These are phyloP conservation scores for Debaryomyces sp. DNA, from an alignment of 1,139 yeast species.

Conservation along the genomic window DNA sequence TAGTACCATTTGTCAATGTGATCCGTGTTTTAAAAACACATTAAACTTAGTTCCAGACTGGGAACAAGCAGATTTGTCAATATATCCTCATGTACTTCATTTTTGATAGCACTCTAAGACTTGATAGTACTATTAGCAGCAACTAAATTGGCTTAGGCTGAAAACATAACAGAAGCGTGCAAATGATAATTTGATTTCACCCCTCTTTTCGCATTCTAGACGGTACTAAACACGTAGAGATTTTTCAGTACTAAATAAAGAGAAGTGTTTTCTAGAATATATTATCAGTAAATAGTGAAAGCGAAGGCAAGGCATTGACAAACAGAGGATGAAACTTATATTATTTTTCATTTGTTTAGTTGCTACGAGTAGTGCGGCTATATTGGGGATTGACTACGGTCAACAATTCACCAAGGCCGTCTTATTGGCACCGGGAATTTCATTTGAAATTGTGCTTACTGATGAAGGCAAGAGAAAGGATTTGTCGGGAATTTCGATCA, in stretches of 20 bases:
- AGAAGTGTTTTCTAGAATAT: neutral
- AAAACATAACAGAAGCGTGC: neutral
- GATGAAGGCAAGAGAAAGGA: constrained; percentile 93
- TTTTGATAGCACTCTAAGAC: neutral
- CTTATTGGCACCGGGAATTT: constrained; percentile 86
- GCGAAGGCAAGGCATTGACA: neutral
- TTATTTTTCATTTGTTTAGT: constrained; percentile 16
- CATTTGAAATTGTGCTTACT: constrained; percentile 84
- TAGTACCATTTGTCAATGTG: too few species aligned
- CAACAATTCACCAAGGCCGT: constrained; percentile 87
- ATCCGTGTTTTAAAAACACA: neutral
- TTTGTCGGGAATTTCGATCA: constrained; percentile 72
- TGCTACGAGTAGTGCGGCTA: constrained; percentile 49
- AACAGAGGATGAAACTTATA: constrained; percentile 10
- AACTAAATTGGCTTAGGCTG: neutral
- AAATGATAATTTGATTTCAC: constrained; percentile 1
- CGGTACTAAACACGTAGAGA: neutral
- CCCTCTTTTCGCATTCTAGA: constrained; percentile 4
- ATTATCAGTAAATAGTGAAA: neutral
- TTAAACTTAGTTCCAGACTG: too few species aligned
- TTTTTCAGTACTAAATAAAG: neutral
- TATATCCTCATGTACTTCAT: too few species aligned
- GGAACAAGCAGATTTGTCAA: neutral
- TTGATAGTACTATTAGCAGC: neutral
- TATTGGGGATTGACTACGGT: constrained; percentile 89